Percentiles rank a stretch among this genome's conserved stretches.
Conservation (phyloP, 345 rosid genomes). For the Erysimum cheiranthoides region DNA sequence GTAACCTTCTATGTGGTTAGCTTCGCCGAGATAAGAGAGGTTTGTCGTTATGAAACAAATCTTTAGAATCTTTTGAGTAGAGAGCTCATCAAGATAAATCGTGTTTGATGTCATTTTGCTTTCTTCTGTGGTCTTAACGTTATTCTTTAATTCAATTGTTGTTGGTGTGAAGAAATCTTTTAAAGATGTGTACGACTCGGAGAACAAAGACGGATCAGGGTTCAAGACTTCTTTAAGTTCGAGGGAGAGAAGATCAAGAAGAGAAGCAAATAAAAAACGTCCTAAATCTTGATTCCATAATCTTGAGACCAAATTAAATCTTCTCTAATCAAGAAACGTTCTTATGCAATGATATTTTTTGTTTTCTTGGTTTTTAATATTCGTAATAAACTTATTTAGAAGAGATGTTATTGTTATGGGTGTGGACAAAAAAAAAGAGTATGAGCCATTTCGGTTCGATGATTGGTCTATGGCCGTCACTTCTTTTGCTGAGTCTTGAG, state of each 20-base stretch:
- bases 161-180: conserved; percentile 56
- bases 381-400: background rate
- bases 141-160: background rate
- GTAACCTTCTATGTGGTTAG: conserved; percentile 73
- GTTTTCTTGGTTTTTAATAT: background rate
- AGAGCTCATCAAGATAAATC: conserved; percentile 4
- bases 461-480: background rate
- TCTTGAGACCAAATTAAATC: background rate
- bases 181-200: conserved; percentile 58
- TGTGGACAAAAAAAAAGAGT: background rate
- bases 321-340: background rate
- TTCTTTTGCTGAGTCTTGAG: conserved; percentile 71
- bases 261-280: conserved; percentile 56
- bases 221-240: conserved; percentile 61
- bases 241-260: conserved; percentile 58
- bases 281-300: conserved; percentile 33
- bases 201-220: conserved; percentile 43
- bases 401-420: background rate
- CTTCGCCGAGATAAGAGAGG: conserved; percentile 74
- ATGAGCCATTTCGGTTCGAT: background rate
- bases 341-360: background rate
- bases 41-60: conserved; percentile 19
- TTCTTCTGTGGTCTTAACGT: too few relatives aligned
- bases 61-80: background rate
- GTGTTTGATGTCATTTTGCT: background rate